Percentiles rank a stretch among this genome's conserved stretches.
Conservation (phyloP, 2,329 filamentous ascomycete genomes). For the Pleoardoris graminearum region DNA sequence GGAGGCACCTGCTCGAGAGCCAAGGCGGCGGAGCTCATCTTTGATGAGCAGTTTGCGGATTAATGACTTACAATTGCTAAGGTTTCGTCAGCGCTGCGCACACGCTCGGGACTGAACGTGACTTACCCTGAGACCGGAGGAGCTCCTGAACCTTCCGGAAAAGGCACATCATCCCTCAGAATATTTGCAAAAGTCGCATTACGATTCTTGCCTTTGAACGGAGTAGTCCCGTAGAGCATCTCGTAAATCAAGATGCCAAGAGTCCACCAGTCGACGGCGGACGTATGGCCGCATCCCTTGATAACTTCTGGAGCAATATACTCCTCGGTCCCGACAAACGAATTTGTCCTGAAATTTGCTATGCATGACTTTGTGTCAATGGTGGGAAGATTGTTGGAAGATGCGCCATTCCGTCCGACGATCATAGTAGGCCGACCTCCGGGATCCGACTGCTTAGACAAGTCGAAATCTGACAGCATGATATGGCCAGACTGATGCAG, state of each 20-base stretch:
- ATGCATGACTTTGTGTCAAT: conserved; percentile 99
- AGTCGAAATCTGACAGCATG: conserved; percentile 98
- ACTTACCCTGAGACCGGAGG: conserved; percentile 91
- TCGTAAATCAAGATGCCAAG: conserved; percentile 96
- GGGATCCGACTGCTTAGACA: conserved; percentile 95
- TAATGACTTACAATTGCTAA: conserved; percentile 89
- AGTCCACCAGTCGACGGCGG: conserved; percentile 99
- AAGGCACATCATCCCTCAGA: conserved; percentile 89
- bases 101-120: not conserved
- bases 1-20: conserved; percentile 90
- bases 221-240: conserved; percentile 97
- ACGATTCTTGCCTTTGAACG: conserved; percentile 98
- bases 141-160: conserved; percentile 82
- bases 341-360: conserved; percentile 96
- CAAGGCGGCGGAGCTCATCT: conserved; percentile 90
- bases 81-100: conserved; percentile 35
- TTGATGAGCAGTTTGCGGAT: conserved; percentile 98
- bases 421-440: conserved; percentile 99
- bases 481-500: conserved; percentile 99
- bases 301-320: conserved; percentile 99
- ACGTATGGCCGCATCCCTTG: conserved; percentile 97
- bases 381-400: conserved; percentile 84
- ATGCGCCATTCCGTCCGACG: conserved; percentile 79
- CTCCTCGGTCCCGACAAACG: conserved; percentile 97
- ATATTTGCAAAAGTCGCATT: conserved; percentile 99